phyloP scores from a whole-genome alignment of 345 rosid genomes.

The Pseudoturritis turrita region DNA sequence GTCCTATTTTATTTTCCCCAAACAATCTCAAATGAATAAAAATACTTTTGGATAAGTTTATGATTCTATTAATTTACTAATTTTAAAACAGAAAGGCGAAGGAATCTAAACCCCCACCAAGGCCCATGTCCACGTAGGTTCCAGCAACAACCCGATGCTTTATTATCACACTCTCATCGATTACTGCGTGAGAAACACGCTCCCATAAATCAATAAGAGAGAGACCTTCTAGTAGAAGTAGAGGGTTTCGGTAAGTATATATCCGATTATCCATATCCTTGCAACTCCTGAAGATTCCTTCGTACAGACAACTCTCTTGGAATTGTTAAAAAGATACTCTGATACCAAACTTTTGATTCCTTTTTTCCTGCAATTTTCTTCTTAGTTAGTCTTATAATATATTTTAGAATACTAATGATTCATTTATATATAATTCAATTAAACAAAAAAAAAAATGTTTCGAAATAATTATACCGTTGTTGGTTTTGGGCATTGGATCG shows the following conservation, averaged over 20 bases:
- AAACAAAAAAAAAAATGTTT: no score
- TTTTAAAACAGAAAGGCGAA: not conserved
- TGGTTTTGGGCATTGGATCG: no score
- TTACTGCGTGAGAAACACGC: not conserved
- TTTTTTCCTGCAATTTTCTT: not conserved
- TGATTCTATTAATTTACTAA: not conserved
- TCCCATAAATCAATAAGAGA: not conserved
- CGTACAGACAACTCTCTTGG: constrained; percentile 15
- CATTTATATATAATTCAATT: no score
- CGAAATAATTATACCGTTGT: no score
- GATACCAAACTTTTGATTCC: constrained; percentile 8
- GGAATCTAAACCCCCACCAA: not conserved
- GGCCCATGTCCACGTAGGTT: constrained; percentile 13
- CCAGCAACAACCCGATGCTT: constrained; percentile 8
- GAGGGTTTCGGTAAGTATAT: not conserved
- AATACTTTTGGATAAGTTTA: no score
- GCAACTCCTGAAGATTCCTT: constrained; percentile 23
- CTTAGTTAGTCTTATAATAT: not conserved
- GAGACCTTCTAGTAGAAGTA: not conserved
- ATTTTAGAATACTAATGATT: no score
- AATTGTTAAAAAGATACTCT: constrained; percentile 19
- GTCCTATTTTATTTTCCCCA: not conserved
- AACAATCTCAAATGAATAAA: no score
- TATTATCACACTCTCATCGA: not conserved
- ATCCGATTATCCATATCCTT: constrained; percentile 5